Evolutionary conservation across 768 basidiomycete genomes (phyloP).

Genomic region (Lentinula sp.): DNA sequence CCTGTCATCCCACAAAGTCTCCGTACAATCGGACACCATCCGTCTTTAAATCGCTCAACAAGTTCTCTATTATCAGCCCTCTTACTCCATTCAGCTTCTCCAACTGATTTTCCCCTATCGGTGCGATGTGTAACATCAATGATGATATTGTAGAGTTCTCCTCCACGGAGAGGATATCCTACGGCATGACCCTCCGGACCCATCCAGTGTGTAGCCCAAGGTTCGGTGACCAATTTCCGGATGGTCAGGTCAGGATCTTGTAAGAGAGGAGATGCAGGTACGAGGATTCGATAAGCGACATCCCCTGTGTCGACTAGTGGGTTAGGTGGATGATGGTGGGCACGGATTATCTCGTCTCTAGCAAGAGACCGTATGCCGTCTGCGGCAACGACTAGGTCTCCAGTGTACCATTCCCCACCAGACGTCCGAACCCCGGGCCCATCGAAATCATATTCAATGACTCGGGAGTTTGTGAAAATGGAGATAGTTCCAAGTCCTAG

Average conservation of each 20-base stretch:
- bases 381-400: constrained; percentile 29
- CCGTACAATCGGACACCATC: constrained; percentile 27
- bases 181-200: constrained; percentile 27
- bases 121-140: constrained; percentile 29
- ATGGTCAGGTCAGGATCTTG: constrained; percentile 23
- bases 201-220: constrained; percentile 28
- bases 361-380: constrained; percentile 31
- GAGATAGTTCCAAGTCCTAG: too few relatives aligned
- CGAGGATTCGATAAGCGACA: constrained; percentile 30
- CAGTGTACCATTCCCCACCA: constrained; percentile 15
- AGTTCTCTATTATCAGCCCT: constrained; percentile 23
- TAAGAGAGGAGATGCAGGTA: constrained; percentile 20
- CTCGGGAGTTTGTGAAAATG: not conserved
- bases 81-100: not conserved
- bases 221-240: constrained; percentile 21
- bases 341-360: constrained; percentile 23
- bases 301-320: constrained; percentile 27
- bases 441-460: constrained; percentile 19
- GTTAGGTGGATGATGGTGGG: constrained; percentile 9
- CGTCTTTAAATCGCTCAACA: constrained; percentile 22
- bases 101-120: not conserved
- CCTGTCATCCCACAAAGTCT: constrained; percentile 25
- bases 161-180: constrained; percentile 29
- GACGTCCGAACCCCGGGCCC: constrained; percentile 9
- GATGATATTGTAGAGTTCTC: constrained; percentile 29